Evolutionary conservation across 345 rosid genomes (phyloP).

Genomic region (Eucalyptus leucophloia): DNA sequence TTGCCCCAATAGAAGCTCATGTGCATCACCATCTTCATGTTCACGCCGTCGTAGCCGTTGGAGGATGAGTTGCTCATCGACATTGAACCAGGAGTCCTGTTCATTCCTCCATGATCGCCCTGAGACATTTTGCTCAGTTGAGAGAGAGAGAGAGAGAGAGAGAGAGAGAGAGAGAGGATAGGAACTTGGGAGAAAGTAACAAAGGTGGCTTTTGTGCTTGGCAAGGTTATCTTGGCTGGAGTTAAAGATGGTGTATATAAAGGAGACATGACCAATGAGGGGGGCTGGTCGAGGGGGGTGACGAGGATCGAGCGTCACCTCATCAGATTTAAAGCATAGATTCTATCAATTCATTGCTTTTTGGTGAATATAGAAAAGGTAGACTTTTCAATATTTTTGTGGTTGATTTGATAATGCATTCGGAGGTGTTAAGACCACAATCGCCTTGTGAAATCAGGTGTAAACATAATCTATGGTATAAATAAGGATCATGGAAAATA

Average conservation of each 20-base stretch:
- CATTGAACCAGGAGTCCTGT: not conserved
- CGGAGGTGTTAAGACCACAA: not conserved
- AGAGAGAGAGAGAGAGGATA: no score
- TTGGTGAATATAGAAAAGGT: not conserved
- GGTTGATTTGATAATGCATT: not conserved
- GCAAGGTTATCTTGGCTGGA: not conserved
- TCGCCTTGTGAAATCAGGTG: not conserved
- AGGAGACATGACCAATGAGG: not conserved
- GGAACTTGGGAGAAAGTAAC: not conserved
- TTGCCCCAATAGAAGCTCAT: conserved; percentile 33
- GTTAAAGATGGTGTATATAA: not conserved
- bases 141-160: not conserved
- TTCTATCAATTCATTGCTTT: not conserved
- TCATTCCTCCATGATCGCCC: not conserved
- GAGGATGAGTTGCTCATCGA: not conserved
- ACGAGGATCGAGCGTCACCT: not conserved
- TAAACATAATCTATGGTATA: not conserved
- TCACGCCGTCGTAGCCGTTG: not conserved
- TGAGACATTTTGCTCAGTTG: not conserved
- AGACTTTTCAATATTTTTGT: not conserved
- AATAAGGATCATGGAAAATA: not conserved
- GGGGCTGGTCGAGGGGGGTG: not conserved
- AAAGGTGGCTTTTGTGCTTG: not conserved
- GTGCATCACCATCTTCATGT: conserved; percentile 13
- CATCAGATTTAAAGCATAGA: not conserved